Evolutionary conservation across 345 rosid species (phyloP).

Genomic region (Gossypium rotundifolium): DNA sequence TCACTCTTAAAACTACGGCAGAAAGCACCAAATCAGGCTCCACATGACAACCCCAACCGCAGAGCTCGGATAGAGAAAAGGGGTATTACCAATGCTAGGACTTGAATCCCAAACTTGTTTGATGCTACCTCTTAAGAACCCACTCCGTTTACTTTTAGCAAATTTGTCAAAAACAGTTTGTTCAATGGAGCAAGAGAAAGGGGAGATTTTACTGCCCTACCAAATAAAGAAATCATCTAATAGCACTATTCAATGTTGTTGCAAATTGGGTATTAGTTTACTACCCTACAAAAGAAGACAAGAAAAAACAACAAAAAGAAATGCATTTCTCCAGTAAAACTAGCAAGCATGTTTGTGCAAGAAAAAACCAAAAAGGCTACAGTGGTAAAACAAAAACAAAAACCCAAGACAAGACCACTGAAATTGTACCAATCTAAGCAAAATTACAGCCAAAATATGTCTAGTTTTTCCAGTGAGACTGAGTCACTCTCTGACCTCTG

Average conservation of each 20-base stretch:
- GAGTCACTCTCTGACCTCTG: conserved; percentile 40
- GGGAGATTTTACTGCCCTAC: neutral
- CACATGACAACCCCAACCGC: neutral
- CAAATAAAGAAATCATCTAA: neutral
- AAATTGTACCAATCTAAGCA: neutral
- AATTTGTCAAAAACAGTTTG: neutral
- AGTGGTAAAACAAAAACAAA: neutral
- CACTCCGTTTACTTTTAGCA: too few species aligned
- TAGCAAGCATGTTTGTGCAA: neutral
- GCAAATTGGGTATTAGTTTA: neutral
- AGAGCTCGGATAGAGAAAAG: neutral
- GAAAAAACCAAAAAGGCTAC: neutral
- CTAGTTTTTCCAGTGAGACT: conserved; percentile 15
- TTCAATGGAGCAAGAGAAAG: too few species aligned
- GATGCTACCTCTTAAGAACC: too few species aligned
- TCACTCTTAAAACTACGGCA: neutral
- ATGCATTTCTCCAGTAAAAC: neutral
- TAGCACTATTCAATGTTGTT: neutral
- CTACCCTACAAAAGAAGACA: neutral
- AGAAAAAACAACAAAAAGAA: neutral
- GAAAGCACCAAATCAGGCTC: neutral
- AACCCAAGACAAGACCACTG: too few species aligned
- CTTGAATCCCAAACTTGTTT: too few species aligned
- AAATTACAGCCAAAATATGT: conserved; percentile 1
- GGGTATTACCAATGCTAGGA: too few species aligned